Conservation (phyloP, 108 stramenopile genomes). For the Skeletonema potamos region DNA sequence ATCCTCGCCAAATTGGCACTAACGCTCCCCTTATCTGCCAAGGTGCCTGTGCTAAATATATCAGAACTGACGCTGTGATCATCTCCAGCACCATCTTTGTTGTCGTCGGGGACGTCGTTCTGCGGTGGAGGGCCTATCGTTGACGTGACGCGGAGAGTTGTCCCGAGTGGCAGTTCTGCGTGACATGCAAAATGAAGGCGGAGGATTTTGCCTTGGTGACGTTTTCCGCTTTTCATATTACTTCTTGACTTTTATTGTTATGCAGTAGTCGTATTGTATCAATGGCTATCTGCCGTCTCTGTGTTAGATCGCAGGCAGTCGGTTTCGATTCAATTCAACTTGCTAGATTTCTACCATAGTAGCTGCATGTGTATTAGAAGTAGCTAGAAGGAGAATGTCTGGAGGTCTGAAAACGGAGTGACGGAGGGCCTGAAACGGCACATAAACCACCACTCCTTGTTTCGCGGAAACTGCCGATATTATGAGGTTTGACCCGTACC, state of each 20-base stretch:
- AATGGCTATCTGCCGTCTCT: neutral
- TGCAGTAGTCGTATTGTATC: neutral
- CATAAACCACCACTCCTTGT: too few species aligned
- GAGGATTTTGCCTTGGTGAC: slow-evolving; percentile 61
- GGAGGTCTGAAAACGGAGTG: too few species aligned
- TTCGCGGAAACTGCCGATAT: too few species aligned
- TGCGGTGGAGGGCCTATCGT: slow-evolving; percentile 61
- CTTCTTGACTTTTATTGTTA: neutral
- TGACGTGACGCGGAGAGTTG: slow-evolving; percentile 76
- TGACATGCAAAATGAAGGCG: slow-evolving; percentile 75
- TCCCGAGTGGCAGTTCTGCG: slow-evolving; percentile 79
- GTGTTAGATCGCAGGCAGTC: too few species aligned
- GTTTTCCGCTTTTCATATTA: neutral
- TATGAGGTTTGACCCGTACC: too few species aligned
- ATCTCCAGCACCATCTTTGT: slow-evolving; percentile 4
- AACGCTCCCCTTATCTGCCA: slow-evolving; percentile 10
- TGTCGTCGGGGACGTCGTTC: slow-evolving; percentile 20
- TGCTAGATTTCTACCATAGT: too few species aligned
- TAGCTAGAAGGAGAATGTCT: too few species aligned
- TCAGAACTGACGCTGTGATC: slow-evolving; percentile 8
- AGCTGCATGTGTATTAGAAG: too few species aligned
- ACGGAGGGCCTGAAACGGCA: neutral
- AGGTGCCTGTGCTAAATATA: neutral
- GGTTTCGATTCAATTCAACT: too few species aligned
- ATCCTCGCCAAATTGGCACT: slow-evolving; percentile 11